Percentiles rank a stretch among this genome's conserved stretches.
Conservation (phyloP, 108 stramenopile species). For the Fragilariopsis cylindrus region DNA sequence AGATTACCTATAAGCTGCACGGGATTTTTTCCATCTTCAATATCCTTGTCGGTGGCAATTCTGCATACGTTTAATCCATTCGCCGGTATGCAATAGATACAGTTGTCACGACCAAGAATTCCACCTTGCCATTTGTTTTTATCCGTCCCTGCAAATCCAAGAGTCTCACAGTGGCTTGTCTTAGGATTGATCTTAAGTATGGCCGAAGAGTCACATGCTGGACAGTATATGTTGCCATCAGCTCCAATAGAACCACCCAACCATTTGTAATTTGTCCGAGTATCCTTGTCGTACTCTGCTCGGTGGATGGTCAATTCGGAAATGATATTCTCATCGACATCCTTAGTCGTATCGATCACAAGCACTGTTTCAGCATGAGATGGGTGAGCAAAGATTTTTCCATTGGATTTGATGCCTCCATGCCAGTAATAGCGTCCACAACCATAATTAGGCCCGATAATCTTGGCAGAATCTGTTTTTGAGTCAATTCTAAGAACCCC, state of each 20-base stretch:
- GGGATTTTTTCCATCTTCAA: slow-evolving; percentile 35
- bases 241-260: slow-evolving; percentile 73
- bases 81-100: slow-evolving; percentile 78
- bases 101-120: slow-evolving; percentile 62
- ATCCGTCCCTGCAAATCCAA: slow-evolving; percentile 48
- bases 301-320: slow-evolving; percentile 62
- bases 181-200: slow-evolving; percentile 53
- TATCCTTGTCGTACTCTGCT: slow-evolving; percentile 49
- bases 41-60: slow-evolving; percentile 52
- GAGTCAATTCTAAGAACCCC: slow-evolving; percentile 71
- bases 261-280: slow-evolving; percentile 76
- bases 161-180: slow-evolving; percentile 45
- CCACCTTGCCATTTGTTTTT: slow-evolving; percentile 92
- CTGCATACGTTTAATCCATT: slow-evolving; percentile 59
- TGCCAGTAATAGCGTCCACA: slow-evolving; percentile 77
- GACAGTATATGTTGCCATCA: slow-evolving; percentile 83
- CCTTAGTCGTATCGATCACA: slow-evolving; percentile 64
- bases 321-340: slow-evolving; percentile 23
- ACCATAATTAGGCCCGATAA: slow-evolving; percentile 73
- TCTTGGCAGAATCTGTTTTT: slow-evolving; percentile 48
- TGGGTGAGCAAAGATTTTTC: slow-evolving; percentile 78
- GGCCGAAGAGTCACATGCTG: slow-evolving; percentile 71
- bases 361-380: slow-evolving; percentile 62
- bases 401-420: slow-evolving; percentile 70
- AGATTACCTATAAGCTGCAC: slow-evolving; percentile 62